Evolutionary conservation across 352 stramenopile species (phyloP), one percentile per base, ranked within the genome.

Genomic region (Sclerospora graminicola): DNA sequence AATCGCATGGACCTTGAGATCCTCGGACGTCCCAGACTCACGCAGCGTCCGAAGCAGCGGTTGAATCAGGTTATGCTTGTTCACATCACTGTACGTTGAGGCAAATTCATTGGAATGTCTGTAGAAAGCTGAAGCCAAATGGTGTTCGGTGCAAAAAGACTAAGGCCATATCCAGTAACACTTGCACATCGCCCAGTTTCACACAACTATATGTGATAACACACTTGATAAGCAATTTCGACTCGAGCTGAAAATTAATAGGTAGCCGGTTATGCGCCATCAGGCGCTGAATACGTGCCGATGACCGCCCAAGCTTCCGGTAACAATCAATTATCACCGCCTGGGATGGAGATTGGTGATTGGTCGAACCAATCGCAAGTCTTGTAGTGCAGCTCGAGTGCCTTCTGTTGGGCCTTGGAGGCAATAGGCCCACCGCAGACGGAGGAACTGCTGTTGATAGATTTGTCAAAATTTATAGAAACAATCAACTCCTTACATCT

Each of bases 211-310:
- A 98, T 23, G 75, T 76, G 14, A 98, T 85, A 29, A 99, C 66
- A 57, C 95, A 96, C 54, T 96, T 96, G 21, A 96, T 82, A 24
- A 98, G 59, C 41, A 96, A 47, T 38, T 95, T 95, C 1, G 91
- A 97, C 69, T 99, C 95, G n/a, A 84, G 67, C 30, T 97, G 89
- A 60, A 95, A 97, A 32, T 93, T 82, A 38, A 92, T 92, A 23
- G 77, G 82, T 15, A 95, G 45, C 21, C 75, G 65, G 32, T 94
- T 78, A 16, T 89, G 74, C 3, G 66, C 61, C n/a, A 74, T 40
- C 5, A 94, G 54, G 0, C 83, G 74, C 41, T 91, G 76, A 4
- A 87, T 57, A 7, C 79, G 80, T 24, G 69, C 90, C 48, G 68
- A 84, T 15, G 63, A 96, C 55, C 74, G 84, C 95, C 95, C 98